These are phyloP conservation scores for Acacia acuminata DNA, from an alignment of 306 rosid species.

Conservation along the genomic window DNA sequence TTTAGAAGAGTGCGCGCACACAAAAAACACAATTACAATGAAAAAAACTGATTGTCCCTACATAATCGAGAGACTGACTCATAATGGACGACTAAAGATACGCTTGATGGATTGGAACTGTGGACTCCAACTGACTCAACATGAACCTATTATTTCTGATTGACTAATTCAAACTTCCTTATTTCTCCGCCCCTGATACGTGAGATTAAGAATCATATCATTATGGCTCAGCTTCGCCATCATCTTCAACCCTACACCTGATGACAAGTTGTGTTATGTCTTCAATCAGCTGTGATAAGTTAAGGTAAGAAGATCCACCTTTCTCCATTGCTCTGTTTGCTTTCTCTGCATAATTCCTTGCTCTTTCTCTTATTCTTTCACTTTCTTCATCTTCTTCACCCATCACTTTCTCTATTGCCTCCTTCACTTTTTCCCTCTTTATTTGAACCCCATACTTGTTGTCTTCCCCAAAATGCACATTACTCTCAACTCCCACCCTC, in stretches of 20 bases:
- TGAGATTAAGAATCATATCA: no score
- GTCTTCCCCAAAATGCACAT: constrained; percentile 34
- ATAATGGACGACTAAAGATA: no score
- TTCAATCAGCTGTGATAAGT: constrained; percentile 32
- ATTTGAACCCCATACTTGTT: constrained; percentile 33
- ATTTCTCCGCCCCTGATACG: no score
- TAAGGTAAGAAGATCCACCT: constrained; percentile 47
- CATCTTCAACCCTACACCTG: background rate
- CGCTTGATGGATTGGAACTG: no score
- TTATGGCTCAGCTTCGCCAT: background rate
- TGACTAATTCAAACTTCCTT: no score
- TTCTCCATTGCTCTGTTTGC: constrained; percentile 46
- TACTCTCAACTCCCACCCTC: constrained; percentile 32
- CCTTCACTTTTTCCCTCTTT: constrained; percentile 33
- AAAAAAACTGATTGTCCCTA: no score
- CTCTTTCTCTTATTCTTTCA: constrained; percentile 41
- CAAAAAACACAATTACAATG: no score
- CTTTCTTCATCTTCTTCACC: constrained; percentile 31
- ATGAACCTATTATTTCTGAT: no score
- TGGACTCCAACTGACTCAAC: no score
- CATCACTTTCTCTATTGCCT: constrained; percentile 45
- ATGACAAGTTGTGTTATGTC: constrained; percentile 8
- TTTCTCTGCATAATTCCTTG: constrained; percentile 14
- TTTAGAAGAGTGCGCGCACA: no score
- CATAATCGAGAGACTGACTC: no score